These are phyloP conservation scores for Saturnispora quitensis DNA, from an alignment of 805 yeast genomes.

Conservation along the genomic window DNA sequence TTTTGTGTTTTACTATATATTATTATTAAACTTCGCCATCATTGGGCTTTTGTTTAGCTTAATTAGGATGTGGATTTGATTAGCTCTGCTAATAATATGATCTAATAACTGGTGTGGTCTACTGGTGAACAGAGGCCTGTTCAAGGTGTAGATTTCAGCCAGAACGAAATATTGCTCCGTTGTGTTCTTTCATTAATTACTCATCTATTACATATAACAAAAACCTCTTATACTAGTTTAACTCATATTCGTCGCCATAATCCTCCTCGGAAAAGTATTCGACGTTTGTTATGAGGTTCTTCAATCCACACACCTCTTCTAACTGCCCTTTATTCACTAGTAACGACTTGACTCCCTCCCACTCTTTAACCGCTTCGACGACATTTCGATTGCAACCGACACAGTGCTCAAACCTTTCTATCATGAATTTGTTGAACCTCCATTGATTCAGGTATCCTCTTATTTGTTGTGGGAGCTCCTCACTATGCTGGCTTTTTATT, in stretches of 20 bases:
- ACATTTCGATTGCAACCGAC: constrained; percentile 76
- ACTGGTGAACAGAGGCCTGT: too few species aligned
- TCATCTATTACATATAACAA: not conserved
- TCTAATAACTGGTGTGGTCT: too few species aligned
- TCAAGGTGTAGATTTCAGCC: too few species aligned
- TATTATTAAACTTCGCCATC: not conserved
- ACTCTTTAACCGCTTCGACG: constrained; percentile 40
- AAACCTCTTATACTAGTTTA: constrained; percentile 5
- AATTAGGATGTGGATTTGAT: not conserved
- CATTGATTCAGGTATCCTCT: constrained; percentile 75
- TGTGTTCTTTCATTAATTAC: too few species aligned
- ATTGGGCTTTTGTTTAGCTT: not conserved
- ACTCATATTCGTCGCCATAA: constrained; percentile 29
- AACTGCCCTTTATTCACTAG: constrained; percentile 57
- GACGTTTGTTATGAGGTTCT: constrained; percentile 61
- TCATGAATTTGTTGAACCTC: constrained; percentile 51
- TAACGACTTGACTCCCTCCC: constrained; percentile 76
- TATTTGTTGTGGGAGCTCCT: constrained; percentile 69
- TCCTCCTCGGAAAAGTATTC: constrained; percentile 35
- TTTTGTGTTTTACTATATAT: constrained; percentile 7
- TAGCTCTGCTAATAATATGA: too few species aligned
- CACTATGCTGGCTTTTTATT: not conserved
- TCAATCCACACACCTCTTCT: constrained; percentile 73
- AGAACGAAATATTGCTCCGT: too few species aligned
- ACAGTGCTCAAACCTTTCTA: constrained; percentile 70